These are phyloP conservation scores for Trichophyton verrucosum DNA, from an alignment of 2,329 filamentous ascomycete species.

Conservation along the genomic window DNA sequence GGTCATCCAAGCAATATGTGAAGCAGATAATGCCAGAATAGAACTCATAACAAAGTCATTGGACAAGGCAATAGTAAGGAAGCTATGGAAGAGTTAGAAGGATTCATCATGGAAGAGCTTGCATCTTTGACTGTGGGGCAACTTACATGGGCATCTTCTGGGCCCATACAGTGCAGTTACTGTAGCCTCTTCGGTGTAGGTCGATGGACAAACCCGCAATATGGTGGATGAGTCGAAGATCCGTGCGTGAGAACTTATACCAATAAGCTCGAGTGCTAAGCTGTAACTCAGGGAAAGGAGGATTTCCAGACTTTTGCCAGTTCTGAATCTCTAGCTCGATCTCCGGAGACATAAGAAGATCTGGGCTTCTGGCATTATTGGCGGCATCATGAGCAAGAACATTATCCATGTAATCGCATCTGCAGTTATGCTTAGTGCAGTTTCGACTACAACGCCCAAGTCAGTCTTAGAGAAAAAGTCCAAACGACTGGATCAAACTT, in stretches of 20 bases:
- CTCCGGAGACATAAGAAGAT: slow-evolving; percentile 74
- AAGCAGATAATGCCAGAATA: slow-evolving; percentile 84
- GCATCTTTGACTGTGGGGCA: not conserved
- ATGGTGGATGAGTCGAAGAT: slow-evolving; percentile 81
- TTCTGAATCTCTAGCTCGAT: slow-evolving; percentile 68
- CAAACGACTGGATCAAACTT: slow-evolving; percentile 20
- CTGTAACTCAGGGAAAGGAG: slow-evolving; percentile 71
- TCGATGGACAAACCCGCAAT: slow-evolving; percentile 76
- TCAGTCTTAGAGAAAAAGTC: slow-evolving; percentile 7
- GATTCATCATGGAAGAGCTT: too few relatives aligned
- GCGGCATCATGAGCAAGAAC: slow-evolving; percentile 43
- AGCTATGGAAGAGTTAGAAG: slow-evolving; percentile 39
- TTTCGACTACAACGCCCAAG: slow-evolving; percentile 57
- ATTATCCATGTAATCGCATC: slow-evolving; percentile 93
- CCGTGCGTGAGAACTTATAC: slow-evolving; percentile 59
- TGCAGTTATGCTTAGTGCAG: slow-evolving; percentile 97
- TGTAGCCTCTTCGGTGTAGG: slow-evolving; percentile 62
- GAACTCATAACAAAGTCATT: slow-evolving; percentile 90
- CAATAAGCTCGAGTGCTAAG: slow-evolving; percentile 64
- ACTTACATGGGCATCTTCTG: slow-evolving; percentile 83
- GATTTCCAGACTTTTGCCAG: slow-evolving; percentile 73
- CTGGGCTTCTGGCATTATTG: slow-evolving; percentile 41
- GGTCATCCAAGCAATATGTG: slow-evolving; percentile 81
- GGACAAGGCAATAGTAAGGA: slow-evolving; percentile 68
- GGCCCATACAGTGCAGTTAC: slow-evolving; percentile 83